Evolutionary conservation across 208 protist species (phyloP), one percentile per base, ranked within the genome.

Genomic region (Acanthamoeba healyi): DNA sequence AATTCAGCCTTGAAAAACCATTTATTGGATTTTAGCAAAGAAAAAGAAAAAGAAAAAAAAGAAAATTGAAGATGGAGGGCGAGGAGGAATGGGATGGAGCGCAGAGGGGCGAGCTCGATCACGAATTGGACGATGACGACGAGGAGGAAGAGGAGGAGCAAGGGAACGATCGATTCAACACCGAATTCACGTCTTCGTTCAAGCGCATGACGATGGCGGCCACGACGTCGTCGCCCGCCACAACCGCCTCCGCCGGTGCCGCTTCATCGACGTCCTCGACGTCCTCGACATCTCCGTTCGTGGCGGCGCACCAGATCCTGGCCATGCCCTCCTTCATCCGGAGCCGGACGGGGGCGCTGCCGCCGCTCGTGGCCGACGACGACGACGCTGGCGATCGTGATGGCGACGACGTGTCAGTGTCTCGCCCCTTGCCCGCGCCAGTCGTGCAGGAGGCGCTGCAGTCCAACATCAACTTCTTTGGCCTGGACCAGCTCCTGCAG

Each of bases 401-500:
- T n/a, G n/a, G n/a, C n/a, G 36, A 81, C 0, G 70, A 81, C 2
- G 36, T 4, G 7, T 17, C 38, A 29, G 10, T 12, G 9, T 24
- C 22, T 36, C 61, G 61, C 36, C 17, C 19, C 34, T 10, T 38
- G 26, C 38, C 70, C 36, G 32, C 70, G 29, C 29, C 61, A 32
- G 29, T 29, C 10, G n/a, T 36, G 61, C 26, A 67, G 10, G 61
- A 67, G 2, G 29, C 36, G 29, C 24, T 26, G 9, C 70, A 81
- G 26, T 81, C 70, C 70, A 81, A 81, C 70, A 81, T 81, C 40
- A 81, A 81, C 32, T 46, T 81, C 38, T 81, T 81, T 38, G 46
- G 46, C 32, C 70, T 81, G 22, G 2, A 12, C 4, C 36, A 40
- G 40, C 70, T 81, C 14, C 36, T 81, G 9, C 70, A 81, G 34